A percentile compares a stretch with the other conserved stretches of the same genome.
phyloP scores from a whole-genome alignment of 2,329 filamentous ascomycete species.

The Trichoderma sp. region DNA sequence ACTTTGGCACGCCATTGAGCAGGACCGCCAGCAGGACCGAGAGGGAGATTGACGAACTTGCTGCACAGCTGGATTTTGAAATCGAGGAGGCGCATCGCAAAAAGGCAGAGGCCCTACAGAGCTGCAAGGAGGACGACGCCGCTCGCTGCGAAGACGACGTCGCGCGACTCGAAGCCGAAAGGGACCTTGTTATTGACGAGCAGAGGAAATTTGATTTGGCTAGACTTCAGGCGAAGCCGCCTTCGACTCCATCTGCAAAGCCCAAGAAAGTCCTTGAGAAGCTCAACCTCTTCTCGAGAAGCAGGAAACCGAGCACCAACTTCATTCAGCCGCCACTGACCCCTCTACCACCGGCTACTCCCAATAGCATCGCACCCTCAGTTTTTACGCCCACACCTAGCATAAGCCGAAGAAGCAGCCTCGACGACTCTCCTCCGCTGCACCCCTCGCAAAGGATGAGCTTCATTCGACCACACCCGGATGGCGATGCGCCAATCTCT shows the following conservation, averaged over 20 bases:
- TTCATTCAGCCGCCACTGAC: constrained; percentile 12
- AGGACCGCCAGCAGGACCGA: constrained; percentile 7
- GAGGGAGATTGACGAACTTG: constrained; percentile 18
- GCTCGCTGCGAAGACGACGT: constrained; percentile 38
- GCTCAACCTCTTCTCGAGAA: constrained; percentile 45
- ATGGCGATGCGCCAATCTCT: constrained; percentile 73
- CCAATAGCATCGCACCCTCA: constrained; percentile 34
- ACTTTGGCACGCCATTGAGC: not conserved
- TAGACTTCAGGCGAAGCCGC: constrained; percentile 44
- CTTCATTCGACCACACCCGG: constrained; percentile 45
- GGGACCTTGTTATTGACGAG: constrained; percentile 47
- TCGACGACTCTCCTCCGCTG: constrained; percentile 33
- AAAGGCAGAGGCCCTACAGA: constrained; percentile 1
- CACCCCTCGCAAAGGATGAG: constrained; percentile 31
- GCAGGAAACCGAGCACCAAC: constrained; percentile 38
- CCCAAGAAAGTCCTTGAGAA: constrained; percentile 44
- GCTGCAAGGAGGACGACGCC: constrained; percentile 20
- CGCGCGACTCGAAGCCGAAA: constrained; percentile 46
- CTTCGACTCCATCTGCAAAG: constrained; percentile 35
- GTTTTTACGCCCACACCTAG: constrained; percentile 34
- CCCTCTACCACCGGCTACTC: constrained; percentile 32
- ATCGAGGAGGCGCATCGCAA: constrained; percentile 18
- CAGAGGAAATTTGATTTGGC: constrained; percentile 49
- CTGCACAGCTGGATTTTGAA: constrained; percentile 17
- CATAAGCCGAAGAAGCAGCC: constrained; percentile 29